Evolutionary conservation across 1,139 yeast genomes (phyloP).

Genomic region (Suhomyces atakaporum): DNA sequence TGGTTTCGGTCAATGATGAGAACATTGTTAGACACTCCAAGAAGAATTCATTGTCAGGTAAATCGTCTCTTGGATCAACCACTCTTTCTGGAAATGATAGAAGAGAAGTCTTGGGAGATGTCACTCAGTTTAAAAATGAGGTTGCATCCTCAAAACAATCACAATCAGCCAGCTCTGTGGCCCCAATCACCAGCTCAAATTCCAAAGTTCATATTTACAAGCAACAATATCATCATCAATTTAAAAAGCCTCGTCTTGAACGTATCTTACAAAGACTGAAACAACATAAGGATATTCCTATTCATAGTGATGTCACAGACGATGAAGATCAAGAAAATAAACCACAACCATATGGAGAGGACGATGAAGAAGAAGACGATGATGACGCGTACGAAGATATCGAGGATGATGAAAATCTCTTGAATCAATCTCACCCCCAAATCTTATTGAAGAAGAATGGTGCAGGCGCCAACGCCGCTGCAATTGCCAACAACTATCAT

Average conservation of each 20-base stretch:
- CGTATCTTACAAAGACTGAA: slow-evolving; percentile 12
- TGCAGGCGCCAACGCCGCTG: slow-evolving; percentile 12
- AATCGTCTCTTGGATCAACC: slow-evolving; percentile 3
- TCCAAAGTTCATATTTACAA: slow-evolving; percentile 26
- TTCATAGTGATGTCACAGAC: slow-evolving; percentile 14
- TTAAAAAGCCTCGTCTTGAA: slow-evolving; percentile 28
- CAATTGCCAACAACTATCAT: slow-evolving; percentile 10
- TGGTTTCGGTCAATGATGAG: slow-evolving; percentile 11
- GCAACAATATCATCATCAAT: slow-evolving; percentile 22
- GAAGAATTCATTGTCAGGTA: slow-evolving; percentile 4
- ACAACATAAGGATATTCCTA: slow-evolving; percentile 10
- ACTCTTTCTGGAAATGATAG: slow-evolving; percentile 4
- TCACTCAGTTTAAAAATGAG: slow-evolving; percentile 24
- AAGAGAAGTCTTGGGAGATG: slow-evolving; percentile 36
- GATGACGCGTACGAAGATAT: slow-evolving; percentile 7
- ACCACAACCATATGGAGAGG: slow-evolving; percentile 1
- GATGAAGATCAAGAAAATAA: slow-evolving; percentile 16
- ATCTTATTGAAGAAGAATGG: slow-evolving; percentile 4
- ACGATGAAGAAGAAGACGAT: slow-evolving; percentile 9
- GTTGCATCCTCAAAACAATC: slow-evolving; percentile 3
- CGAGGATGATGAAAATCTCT: slow-evolving; percentile 4
- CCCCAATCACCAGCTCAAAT: slow-evolving; percentile 13
- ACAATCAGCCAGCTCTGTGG: slow-evolving; percentile 10
- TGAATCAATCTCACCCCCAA: slow-evolving; percentile 1
- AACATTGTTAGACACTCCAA: slow-evolving; percentile 9